A percentile compares a stretch with the other conserved stretches of the same genome.
These are phyloP conservation scores for Zea luxurians DNA, from an alignment of 176 grass and related monocot species.

Conservation along the genomic window DNA sequence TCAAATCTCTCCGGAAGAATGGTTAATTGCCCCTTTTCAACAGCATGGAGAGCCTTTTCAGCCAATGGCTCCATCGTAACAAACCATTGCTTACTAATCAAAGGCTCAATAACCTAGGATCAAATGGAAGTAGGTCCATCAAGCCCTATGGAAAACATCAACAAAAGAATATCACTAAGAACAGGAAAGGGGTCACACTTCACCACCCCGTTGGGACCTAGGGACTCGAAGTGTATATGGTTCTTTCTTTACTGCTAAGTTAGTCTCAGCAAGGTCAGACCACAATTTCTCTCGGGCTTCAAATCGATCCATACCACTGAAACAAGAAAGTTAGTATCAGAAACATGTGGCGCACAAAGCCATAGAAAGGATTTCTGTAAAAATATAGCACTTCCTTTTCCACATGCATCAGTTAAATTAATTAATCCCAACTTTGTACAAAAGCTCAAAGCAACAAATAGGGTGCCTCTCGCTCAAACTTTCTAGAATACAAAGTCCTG, in stretches of 20 bases:
- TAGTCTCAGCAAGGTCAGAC: slow-evolving; percentile 90
- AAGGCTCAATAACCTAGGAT: slow-evolving; percentile 85
- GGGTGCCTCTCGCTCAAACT: not conserved
- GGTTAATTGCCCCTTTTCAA: slow-evolving; percentile 80
- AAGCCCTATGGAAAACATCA: slow-evolving; percentile 27
- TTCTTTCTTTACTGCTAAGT: slow-evolving; percentile 90
- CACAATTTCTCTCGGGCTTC: slow-evolving; percentile 90
- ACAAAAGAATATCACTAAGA: slow-evolving; percentile 35
- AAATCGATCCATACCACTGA: slow-evolving; percentile 93
- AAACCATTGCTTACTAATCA: slow-evolving; percentile 99
- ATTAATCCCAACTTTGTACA: slow-evolving; percentile 10
- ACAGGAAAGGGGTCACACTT: slow-evolving; percentile 64
- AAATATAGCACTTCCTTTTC: slow-evolving; percentile 8
- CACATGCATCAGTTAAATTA: not conserved
- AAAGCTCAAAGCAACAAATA: slow-evolving; percentile 20
- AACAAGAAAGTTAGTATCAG: slow-evolving; percentile 36
- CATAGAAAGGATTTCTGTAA: slow-evolving; percentile 16
- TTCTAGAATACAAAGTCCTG: slow-evolving; percentile 9
- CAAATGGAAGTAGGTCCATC: slow-evolving; percentile 44
- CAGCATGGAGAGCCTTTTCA: slow-evolving; percentile 83
- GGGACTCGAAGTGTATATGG: slow-evolving; percentile 87
- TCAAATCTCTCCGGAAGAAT: slow-evolving; percentile 99
- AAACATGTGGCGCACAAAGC: slow-evolving; percentile 23
- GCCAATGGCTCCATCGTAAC: slow-evolving; percentile 93
- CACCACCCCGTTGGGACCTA: slow-evolving; percentile 95